Percentiles rank a stretch among this genome's conserved stretches.
These are phyloP conservation scores for Phytophthora pini DNA, from an alignment of 352 stramenopile genomes.

Conservation along the genomic window DNA sequence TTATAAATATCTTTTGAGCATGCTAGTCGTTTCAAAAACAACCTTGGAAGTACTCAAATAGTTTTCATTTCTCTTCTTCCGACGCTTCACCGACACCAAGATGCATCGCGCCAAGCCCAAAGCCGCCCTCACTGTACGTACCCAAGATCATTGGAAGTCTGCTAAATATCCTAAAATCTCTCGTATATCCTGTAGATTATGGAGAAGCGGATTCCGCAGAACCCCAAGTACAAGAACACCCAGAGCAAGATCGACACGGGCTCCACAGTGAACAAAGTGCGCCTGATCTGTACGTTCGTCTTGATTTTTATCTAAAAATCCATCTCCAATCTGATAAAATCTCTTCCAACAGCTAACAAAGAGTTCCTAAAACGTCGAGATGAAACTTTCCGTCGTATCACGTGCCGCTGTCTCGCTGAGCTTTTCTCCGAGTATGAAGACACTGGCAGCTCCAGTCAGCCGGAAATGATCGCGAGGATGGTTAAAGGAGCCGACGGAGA, in stretches of 20 bases:
- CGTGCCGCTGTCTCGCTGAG: conserved; percentile 66
- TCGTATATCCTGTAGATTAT: conserved; percentile 50
- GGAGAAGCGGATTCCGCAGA: conserved; percentile 82
- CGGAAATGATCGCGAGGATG: conserved; percentile 82
- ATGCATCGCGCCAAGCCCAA: too few species aligned
- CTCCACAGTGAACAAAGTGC: conserved; percentile 79
- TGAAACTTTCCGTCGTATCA: conserved; percentile 81
- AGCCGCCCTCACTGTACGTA: too few species aligned
- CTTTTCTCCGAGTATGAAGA: conserved; percentile 84
- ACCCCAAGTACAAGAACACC: conserved; percentile 79
- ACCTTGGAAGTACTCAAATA: too few species aligned
- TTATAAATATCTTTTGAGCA: too few species aligned
- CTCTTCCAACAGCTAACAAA: conserved; percentile 52
- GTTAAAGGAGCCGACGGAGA: conserved; percentile 71
- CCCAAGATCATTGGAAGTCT: too few species aligned
- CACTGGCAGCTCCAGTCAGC: conserved; percentile 45
- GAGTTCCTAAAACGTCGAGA: conserved; percentile 86
- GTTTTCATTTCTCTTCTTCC: too few species aligned
- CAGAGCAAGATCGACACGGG: conserved; percentile 83
- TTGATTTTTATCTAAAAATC: not conserved
- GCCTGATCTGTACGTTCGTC: conserved; percentile 64
- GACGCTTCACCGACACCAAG: too few species aligned
- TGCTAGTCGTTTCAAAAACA: too few species aligned
- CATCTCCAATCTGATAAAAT: not conserved
- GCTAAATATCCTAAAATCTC: too few species aligned